These are phyloP conservation scores for Clitopilus hobsonii DNA, from an alignment of 768 basidiomycete species.

Conservation along the genomic window DNA sequence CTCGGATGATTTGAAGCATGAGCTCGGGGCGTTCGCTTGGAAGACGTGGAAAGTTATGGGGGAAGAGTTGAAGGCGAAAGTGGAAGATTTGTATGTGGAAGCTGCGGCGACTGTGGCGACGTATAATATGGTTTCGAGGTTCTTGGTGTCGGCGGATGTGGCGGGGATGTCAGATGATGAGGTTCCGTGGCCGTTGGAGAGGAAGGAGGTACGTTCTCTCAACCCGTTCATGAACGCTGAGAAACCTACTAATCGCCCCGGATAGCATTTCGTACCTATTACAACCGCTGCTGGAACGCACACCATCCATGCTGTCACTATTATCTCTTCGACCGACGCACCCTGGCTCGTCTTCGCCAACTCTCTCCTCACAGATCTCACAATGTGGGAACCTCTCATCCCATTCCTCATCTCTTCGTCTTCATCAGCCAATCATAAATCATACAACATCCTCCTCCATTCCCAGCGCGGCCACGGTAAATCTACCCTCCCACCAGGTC, in stretches of 20 bases:
- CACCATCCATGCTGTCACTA: slow-evolving; percentile 37
- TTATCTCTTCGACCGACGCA: slow-evolving; percentile 30
- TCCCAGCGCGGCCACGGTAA: slow-evolving; percentile 49
- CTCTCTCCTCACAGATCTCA: slow-evolving; percentile 41
- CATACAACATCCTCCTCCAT: slow-evolving; percentile 44
- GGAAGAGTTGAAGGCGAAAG: slow-evolving; percentile 20
- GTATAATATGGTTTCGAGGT: slow-evolving; percentile 72
- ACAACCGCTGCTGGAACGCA: slow-evolving; percentile 27
- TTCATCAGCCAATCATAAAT: slow-evolving; percentile 12
- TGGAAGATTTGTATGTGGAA: slow-evolving; percentile 49
- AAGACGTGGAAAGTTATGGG: slow-evolving; percentile 7
- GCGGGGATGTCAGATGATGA: slow-evolving; percentile 42
- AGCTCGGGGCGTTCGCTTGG: slow-evolving; percentile 24
- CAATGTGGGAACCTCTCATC: slow-evolving; percentile 43
- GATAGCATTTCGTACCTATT: slow-evolving; percentile 35
- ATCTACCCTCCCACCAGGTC: slow-evolving; percentile 29
- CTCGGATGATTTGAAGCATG: slow-evolving; percentile 33
- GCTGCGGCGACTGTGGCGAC: slow-evolving; percentile 45
- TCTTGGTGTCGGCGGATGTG: slow-evolving; percentile 57
- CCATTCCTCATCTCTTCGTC: slow-evolving; percentile 30
- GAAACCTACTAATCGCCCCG: neutral
- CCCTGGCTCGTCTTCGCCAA: slow-evolving; percentile 51
- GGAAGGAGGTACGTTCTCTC: slow-evolving; percentile 32
- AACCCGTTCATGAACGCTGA: neutral
- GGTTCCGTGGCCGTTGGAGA: slow-evolving; percentile 47